These are phyloP conservation scores for Irpex sp. DNA, from an alignment of 1,284 basidiomycete genomes.

Conservation along the genomic window DNA sequence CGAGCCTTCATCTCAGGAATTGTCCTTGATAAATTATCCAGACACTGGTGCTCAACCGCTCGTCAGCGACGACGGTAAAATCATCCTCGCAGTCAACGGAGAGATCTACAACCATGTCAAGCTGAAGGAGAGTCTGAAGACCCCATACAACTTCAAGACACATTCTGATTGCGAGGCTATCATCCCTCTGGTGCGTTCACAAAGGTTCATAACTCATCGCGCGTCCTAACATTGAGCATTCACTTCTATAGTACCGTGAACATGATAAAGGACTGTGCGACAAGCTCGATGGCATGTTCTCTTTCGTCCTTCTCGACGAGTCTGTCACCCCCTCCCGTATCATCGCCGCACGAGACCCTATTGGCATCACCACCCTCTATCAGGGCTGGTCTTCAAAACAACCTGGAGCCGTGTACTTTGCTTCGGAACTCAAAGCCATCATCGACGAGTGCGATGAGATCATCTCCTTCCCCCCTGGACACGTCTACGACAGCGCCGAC, in stretches of 20 bases:
- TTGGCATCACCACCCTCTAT: conserved; percentile 98
- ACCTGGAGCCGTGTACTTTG: conserved; percentile 88
- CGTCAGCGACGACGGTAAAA: conserved; percentile 81
- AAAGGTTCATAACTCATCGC: background rate
- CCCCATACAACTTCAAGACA: conserved; percentile 85
- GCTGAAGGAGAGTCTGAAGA: conserved; percentile 68
- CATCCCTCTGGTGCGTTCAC: conserved; percentile 70
- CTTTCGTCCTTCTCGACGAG: conserved; percentile 94
- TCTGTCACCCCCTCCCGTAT: conserved; percentile 86
- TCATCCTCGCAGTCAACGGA: conserved; percentile 93
- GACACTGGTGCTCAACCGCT: conserved; percentile 98
- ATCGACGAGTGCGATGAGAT: conserved; percentile 93
- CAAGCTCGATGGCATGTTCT: conserved; percentile 98
- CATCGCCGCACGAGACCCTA: conserved; percentile 95
- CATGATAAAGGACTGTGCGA: conserved; percentile 73
- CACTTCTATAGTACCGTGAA: conserved; percentile 69
- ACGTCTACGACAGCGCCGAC: conserved; percentile 86
- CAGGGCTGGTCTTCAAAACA: conserved; percentile 89
- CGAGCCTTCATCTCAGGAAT: background rate
- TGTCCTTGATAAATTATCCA: conserved; percentile 28
- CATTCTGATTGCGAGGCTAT: conserved; percentile 99
- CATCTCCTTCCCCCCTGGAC: conserved; percentile 95
- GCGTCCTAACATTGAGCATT: background rate
- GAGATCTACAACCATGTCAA: conserved; percentile 98
- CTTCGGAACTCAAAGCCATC: conserved; percentile 95